Conservation (phyloP, 352 stramenopile genomes). For the Globisporangium spiculum region DNA sequence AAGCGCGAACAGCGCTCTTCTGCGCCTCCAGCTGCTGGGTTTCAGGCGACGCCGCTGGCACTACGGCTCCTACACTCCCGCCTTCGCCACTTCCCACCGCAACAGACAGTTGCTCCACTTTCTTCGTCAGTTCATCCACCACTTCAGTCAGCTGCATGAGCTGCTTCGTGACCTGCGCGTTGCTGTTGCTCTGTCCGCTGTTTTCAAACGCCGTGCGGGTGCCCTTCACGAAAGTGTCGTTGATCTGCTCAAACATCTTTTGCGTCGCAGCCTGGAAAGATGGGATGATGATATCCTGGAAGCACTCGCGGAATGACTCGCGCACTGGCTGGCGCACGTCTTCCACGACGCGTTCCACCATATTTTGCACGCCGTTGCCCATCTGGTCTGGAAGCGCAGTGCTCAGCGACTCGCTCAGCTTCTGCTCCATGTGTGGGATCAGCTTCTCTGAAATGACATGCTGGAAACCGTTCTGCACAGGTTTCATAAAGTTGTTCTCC, state of each 20-base stretch:
- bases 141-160: constrained; percentile 62
- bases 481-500: constrained; percentile 89
- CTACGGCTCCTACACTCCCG: constrained; percentile 3
- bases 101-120: constrained; percentile 55
- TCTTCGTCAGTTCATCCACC: constrained; percentile 54
- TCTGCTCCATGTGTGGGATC: constrained; percentile 70
- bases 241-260: constrained; percentile 90
- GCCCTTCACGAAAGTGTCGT: constrained; percentile 77
- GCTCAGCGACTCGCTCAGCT: constrained; percentile 60
- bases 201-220: constrained; percentile 59
- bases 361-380: constrained; percentile 57
- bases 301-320: constrained; percentile 83
- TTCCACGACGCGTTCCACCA: constrained; percentile 75
- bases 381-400: constrained; percentile 59
- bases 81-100: constrained; percentile 27
- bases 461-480: constrained; percentile 75
- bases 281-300: constrained; percentile 84
- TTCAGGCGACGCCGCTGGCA: constrained; percentile 32
- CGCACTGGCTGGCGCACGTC: constrained; percentile 77
- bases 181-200: constrained; percentile 51
- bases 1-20: constrained; percentile 49
- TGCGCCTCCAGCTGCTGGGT: constrained; percentile 57
- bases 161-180: constrained; percentile 57
- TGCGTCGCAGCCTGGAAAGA: constrained; percentile 85
- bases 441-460: constrained; percentile 70